These are phyloP conservation scores for Seiridium unicorne DNA, from an alignment of 2,329 filamentous ascomycete genomes.

Conservation along the genomic window DNA sequence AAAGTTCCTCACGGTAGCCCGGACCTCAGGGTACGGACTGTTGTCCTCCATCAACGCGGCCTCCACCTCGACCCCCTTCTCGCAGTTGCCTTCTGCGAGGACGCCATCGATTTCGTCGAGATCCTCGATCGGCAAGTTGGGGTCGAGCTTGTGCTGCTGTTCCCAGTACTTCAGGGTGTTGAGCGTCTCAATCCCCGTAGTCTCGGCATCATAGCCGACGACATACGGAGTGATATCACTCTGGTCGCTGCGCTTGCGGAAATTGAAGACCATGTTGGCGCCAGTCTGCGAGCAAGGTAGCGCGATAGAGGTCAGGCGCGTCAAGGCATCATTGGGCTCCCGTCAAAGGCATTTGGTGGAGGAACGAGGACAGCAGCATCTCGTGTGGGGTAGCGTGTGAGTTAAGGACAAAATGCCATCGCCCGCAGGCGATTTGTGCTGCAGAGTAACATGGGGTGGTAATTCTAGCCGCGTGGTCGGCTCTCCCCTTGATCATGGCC, in stretches of 20 bases:
- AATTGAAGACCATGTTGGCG: constrained; percentile 19
- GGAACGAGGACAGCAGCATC: not conserved
- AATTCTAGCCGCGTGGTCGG: not conserved
- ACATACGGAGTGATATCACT: constrained; percentile 16
- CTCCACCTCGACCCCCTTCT: constrained; percentile 44
- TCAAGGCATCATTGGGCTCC: not conserved
- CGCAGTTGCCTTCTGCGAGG: constrained; percentile 40
- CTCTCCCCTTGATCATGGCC: not conserved
- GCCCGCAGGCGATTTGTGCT: not conserved
- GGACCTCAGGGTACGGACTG: constrained; percentile 54
- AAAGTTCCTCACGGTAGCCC: constrained; percentile 37
- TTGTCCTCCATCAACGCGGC: constrained; percentile 49
- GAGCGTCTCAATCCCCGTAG: constrained; percentile 16
- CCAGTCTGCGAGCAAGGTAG: not conserved
- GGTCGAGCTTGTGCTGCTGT: constrained; percentile 54
- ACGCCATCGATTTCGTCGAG: constrained; percentile 50
- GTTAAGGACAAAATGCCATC: not conserved
- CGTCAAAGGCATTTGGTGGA: not conserved
- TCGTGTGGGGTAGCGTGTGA: not conserved
- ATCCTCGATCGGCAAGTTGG: constrained; percentile 52
- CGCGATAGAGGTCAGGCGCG: not conserved
- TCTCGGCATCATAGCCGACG: constrained; percentile 17
- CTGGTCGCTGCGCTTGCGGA: constrained; percentile 19
- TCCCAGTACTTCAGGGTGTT: constrained; percentile 38
- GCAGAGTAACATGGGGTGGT: not conserved